Conservation (phyloP, 208 protist genomes). For the Trypanosoma vivax region DNA sequence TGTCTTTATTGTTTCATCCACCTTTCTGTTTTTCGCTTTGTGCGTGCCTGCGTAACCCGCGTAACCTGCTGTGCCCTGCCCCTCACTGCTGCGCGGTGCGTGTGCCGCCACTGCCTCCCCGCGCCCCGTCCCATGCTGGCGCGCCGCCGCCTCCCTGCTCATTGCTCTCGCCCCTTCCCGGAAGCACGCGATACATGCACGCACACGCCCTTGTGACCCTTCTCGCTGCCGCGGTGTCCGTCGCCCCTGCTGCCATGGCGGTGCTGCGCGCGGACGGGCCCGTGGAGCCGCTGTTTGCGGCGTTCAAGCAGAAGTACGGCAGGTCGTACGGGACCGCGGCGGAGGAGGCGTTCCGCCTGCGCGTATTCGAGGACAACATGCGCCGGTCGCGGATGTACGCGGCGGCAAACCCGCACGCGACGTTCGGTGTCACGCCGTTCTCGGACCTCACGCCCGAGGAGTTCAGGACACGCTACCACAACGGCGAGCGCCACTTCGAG, state of each 20-base stretch:
- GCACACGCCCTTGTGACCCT: not conserved
- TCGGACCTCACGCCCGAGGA: not conserved
- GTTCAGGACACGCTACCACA: constrained; percentile 1
- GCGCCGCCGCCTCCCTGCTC: too few relatives aligned
- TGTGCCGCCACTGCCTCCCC: too few relatives aligned
- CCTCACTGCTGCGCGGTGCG: too few relatives aligned
- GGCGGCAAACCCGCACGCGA: not conserved
- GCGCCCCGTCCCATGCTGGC: too few relatives aligned
- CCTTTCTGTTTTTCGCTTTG: too few relatives aligned
- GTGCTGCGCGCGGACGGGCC: not conserved
- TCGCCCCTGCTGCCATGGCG: not conserved
- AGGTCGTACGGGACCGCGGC: not conserved
- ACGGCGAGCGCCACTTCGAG: not conserved
- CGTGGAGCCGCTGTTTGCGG: not conserved
- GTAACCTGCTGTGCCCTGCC: too few relatives aligned
- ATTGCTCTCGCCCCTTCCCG: too few relatives aligned
- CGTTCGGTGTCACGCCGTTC: constrained; percentile 2
- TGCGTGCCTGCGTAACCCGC: too few relatives aligned
- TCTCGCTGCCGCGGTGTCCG: not conserved
- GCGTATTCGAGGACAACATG: constrained; percentile 2
- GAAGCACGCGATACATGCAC: too few relatives aligned
- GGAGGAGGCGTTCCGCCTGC: constrained; percentile 3
- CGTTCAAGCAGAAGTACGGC: constrained; percentile 6
- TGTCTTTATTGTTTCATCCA: too few relatives aligned
- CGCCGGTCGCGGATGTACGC: not conserved